Evolutionary conservation across 495 filamentous ascomycete genomes (phyloP).

Genomic region (Astrothelium subdiscretum): DNA sequence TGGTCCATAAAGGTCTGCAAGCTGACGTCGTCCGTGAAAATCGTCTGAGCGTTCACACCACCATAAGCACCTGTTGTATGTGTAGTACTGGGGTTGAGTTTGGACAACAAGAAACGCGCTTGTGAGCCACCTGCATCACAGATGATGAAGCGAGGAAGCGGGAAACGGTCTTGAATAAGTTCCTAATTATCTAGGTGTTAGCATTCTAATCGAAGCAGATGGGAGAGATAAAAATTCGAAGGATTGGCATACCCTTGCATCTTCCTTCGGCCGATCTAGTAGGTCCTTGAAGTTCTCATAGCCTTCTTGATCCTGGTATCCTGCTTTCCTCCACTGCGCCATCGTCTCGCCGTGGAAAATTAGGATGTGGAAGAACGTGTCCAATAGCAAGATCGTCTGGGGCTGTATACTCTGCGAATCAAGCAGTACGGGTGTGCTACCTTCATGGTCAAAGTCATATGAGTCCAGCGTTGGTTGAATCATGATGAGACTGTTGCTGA

Average conservation of each 20-base stretch:
- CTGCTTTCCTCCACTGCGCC: slow-evolving; percentile 96
- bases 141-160: slow-evolving; percentile 94
- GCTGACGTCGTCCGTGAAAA: slow-evolving; percentile 98
- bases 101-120: slow-evolving; percentile 92
- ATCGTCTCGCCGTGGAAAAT: slow-evolving; percentile 98
- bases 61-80: slow-evolving; percentile 81
- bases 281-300: slow-evolving; percentile 92
- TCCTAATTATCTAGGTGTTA: slow-evolving; percentile 44
- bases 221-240: not conserved
- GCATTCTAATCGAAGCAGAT: not conserved
- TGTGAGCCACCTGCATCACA: slow-evolving; percentile 98
- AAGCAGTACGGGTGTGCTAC: slow-evolving; percentile 77
- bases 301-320: slow-evolving; percentile 95
- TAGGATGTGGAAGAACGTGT: slow-evolving; percentile 99
- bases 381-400: slow-evolving; percentile 84
- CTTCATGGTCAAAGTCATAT: slow-evolving; percentile 92
- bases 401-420: slow-evolving; percentile 95
- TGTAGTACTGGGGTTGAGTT: slow-evolving; percentile 97
- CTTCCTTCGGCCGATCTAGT: slow-evolving; percentile 92
- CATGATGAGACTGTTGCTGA: slow-evolving; percentile 94
- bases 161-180: slow-evolving; percentile 94
- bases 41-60: slow-evolving; percentile 91
- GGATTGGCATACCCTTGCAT: slow-evolving; percentile 65
- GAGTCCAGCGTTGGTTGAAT: slow-evolving; percentile 97
- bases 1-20: slow-evolving; percentile 99